These are phyloP conservation scores for Naganishia friedmannii DNA, from an alignment of 768 basidiomycete genomes.

Conservation along the genomic window DNA sequence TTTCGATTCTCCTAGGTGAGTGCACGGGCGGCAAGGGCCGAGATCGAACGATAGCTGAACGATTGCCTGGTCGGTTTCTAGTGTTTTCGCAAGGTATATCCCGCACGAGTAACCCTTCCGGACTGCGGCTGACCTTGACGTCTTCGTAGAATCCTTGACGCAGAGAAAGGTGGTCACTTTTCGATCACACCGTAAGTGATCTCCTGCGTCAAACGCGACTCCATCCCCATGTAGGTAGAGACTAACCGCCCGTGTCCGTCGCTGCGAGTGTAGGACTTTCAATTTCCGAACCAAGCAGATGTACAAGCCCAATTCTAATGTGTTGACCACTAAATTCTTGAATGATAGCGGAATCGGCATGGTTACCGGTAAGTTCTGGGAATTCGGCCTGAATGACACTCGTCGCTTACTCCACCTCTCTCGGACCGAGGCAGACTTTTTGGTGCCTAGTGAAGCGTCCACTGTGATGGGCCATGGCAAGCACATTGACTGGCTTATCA, in stretches of 20 bases:
- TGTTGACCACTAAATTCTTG: conserved; percentile 85
- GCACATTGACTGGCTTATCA: conserved; percentile 48
- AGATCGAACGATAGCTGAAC: not conserved
- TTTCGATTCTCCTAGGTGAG: conserved; percentile 81
- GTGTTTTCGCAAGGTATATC: conserved; percentile 16
- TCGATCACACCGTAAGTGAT: conserved; percentile 58
- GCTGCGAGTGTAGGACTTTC: conserved; percentile 37
- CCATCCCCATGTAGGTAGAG: no score
- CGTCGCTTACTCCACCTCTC: not conserved
- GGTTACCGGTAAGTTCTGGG: conserved; percentile 62
- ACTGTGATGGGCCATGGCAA: conserved; percentile 22
- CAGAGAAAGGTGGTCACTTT: conserved; percentile 77
- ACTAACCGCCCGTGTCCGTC: not conserved
- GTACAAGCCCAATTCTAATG: conserved; percentile 56
- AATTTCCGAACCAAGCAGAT: conserved; percentile 49
- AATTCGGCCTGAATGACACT: not conserved
- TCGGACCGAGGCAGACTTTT: conserved; percentile 10
- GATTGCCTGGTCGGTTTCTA: not conserved
- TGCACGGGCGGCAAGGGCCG: not conserved
- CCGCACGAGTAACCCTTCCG: not conserved
- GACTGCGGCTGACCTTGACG: not conserved
- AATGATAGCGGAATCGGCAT: conserved; percentile 81
- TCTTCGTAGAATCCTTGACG: conserved; percentile 40
- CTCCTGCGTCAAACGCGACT: no score
- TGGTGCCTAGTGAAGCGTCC: conserved; percentile 28